Evolutionary conservation across 2,329 filamentous ascomycete genomes (phyloP), one percentile per base, ranked within the genome.

Genomic region (Clonostachys solani): DNA sequence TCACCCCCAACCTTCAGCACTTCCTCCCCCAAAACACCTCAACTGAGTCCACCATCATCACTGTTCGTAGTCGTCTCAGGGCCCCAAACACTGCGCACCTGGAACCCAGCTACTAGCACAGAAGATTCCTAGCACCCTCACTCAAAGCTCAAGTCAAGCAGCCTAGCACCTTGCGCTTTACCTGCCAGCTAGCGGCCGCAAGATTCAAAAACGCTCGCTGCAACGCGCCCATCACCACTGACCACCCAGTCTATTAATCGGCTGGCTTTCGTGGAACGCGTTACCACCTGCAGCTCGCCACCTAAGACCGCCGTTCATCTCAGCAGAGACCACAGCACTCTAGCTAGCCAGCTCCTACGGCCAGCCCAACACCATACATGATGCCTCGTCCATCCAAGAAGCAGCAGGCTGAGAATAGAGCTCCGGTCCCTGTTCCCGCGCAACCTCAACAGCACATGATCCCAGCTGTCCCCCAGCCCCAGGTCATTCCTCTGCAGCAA

Each of bases 381-480:
- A 50, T 48, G 37, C 43, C 49, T 23, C 47, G 47, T 29, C 43
- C 44, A 40, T 50, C 49, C 54, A 61, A 68, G 49, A 75, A 74
- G 68, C 66, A 68, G 60, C 63, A 64, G 46, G 62, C 56, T 51
- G 63, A 67, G 51, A 64, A 64, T 52, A 64, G 42, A 44, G 19
- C 19, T 16, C 35, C 18, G 18, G 37, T 47, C 59, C 59, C n/a
- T 58, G 66, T 37, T 55, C 64, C 61, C 49, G 67, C 72, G 56
- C 67, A 69, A 49, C 62, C 70, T 23, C 63, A 69, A 52, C 47
- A 45, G 36, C 47, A 62, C 48, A 68, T 73, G 57, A 67, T 69
- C 48, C 62, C 70, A 19, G 62, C 68, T 52, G 53, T 59, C 19
- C 44, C 43, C 56, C 67, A 68, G 49, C 61, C 69, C 23, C 63